Conservation (phyloP, 768 basidiomycete genomes). For the Phylloporus scabripes region DNA sequence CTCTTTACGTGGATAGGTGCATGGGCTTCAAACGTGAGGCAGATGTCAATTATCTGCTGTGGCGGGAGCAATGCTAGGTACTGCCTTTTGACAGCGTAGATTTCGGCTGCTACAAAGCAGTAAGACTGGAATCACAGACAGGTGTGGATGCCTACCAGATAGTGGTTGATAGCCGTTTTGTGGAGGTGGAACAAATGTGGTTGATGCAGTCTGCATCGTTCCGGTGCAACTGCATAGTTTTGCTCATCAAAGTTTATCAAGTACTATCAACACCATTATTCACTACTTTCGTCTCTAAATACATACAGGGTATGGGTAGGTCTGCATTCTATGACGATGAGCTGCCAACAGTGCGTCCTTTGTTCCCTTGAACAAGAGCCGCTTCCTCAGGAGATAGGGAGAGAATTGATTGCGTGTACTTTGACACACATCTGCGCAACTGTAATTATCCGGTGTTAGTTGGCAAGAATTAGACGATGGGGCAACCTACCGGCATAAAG, state of each 20-base stretch:
- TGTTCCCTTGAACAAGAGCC: constrained; percentile 17
- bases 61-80: constrained; percentile 65
- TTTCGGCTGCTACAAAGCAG: constrained; percentile 34
- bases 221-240: constrained; percentile 67
- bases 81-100: constrained; percentile 60
- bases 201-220: constrained; percentile 52
- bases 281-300: constrained; percentile 1
- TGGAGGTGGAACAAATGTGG: constrained; percentile 34
- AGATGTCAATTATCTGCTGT: constrained; percentile 75
- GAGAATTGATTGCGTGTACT: constrained; percentile 48
- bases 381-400: constrained; percentile 54
- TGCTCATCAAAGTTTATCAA: constrained; percentile 56
- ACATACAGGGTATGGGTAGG: not conserved
- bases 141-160: constrained; percentile 31
- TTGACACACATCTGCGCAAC: constrained; percentile 54
- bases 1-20: constrained; percentile 58
- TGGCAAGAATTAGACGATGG: not conserved
- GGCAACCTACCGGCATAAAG: constrained; percentile 53
- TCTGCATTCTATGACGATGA: not conserved
- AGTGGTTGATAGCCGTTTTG: constrained; percentile 33
- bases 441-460: constrained; percentile 20
- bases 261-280: not conserved
- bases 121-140: constrained; percentile 15
- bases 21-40: constrained; percentile 64
- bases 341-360: not conserved